These are phyloP conservation scores for Chlorencoelia australis DNA, from an alignment of 2,329 filamentous ascomycete species.

Conservation along the genomic window DNA sequence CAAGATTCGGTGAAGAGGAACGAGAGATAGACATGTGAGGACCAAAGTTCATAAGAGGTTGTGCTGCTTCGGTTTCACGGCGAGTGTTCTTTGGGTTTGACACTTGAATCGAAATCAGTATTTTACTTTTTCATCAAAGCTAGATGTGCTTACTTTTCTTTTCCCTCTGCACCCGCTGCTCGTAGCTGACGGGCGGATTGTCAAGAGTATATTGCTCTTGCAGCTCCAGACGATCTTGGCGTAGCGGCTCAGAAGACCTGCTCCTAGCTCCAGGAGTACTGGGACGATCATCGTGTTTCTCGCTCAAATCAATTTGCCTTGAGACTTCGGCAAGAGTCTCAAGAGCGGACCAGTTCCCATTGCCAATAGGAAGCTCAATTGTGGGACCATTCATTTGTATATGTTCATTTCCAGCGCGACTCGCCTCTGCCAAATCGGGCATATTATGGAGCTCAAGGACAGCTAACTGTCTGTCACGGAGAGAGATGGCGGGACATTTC, in stretches of 20 bases:
- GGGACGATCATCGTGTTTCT: slow-evolving; percentile 46
- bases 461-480: slow-evolving; percentile 66
- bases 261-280: slow-evolving; percentile 28
- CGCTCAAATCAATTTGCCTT: slow-evolving; percentile 60
- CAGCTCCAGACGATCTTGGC: slow-evolving; percentile 35
- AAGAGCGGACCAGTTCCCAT: slow-evolving; percentile 65
- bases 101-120: too few species aligned
- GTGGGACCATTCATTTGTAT: slow-evolving; percentile 28
- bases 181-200: slow-evolving; percentile 42
- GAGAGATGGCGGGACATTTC: slow-evolving; percentile 71
- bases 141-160: slow-evolving; percentile 30
- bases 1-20: slow-evolving; percentile 20
- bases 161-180: slow-evolving; percentile 29
- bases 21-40: slow-evolving; percentile 14
- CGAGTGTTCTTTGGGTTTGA: slow-evolving; percentile 11
- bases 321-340: slow-evolving; percentile 85
- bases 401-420: slow-evolving; percentile 28
- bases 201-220: slow-evolving; percentile 51
- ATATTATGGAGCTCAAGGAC: slow-evolving; percentile 64
- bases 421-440: slow-evolving; percentile 36
- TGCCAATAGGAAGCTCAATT: slow-evolving; percentile 34
- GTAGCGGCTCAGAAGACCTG: slow-evolving; percentile 15
- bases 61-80: slow-evolving; percentile 13
- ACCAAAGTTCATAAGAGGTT: slow-evolving; percentile 10
- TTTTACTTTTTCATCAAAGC: too few species aligned